A percentile compares a stretch with the other conserved stretches of the same genome.
Evolutionary conservation across 345 rosid species (phyloP).

Genomic region (Gossypium anomalum): DNA sequence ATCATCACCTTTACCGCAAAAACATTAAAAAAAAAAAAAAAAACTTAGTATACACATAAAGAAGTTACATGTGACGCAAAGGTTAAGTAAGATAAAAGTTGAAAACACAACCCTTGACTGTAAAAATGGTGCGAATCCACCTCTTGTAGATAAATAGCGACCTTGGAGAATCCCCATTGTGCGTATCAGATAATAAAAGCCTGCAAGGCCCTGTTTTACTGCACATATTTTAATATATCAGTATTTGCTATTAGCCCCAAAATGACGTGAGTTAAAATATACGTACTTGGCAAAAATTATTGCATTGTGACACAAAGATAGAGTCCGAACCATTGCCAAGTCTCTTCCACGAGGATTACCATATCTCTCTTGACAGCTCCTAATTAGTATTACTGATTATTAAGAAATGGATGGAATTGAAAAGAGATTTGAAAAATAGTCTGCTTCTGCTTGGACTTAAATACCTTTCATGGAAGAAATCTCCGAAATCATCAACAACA

Average conservation of each 20-base stretch:
- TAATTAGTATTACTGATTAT: slow-evolving; percentile 8
- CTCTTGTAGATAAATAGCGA: slow-evolving; percentile 66
- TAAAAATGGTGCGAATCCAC: slow-evolving; percentile 61
- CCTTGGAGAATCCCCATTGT: slow-evolving; percentile 64
- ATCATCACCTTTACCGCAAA: slow-evolving; percentile 52
- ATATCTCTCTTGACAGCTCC: slow-evolving; percentile 54
- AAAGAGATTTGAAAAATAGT: background rate
- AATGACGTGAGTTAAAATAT: background rate
- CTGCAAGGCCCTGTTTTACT: slow-evolving; percentile 45
- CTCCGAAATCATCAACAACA: slow-evolving; percentile 74
- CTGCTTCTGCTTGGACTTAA: background rate
- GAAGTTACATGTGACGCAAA: background rate
- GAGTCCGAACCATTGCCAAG: slow-evolving; percentile 66
- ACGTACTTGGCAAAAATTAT: slow-evolving; percentile 58
- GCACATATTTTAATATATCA: background rate
- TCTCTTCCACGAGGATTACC: slow-evolving; percentile 75
- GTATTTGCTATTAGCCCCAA: background rate
- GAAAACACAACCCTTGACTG: slow-evolving; percentile 46
- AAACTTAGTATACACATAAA: too few species aligned
- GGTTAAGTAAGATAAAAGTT: background rate
- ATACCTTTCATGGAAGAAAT: slow-evolving; percentile 60
- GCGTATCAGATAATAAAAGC: slow-evolving; percentile 65
- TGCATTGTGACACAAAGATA: slow-evolving; percentile 76
- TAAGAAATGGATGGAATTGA: background rate
- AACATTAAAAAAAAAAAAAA: background rate